Evolutionary conservation across 176 grass and related monocot genomes (phyloP), one percentile per base, ranked within the genome.

Genomic region (Hordeum vulgare): DNA sequence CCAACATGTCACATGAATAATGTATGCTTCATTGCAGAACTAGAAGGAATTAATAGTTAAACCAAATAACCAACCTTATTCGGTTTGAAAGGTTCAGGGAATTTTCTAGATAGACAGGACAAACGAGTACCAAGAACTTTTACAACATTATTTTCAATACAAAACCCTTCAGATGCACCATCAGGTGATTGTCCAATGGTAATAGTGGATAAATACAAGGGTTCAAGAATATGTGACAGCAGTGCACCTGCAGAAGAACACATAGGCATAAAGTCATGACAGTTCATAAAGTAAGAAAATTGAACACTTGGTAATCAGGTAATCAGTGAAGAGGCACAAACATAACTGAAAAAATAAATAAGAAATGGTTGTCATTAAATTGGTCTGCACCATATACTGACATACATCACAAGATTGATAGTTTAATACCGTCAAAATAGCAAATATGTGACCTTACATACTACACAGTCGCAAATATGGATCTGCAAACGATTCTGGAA

Each of bases 191-290:
- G 84, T 26, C 90, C 90, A 71, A 94, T 82, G 68, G 57, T 89
- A 89, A 97, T 75, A 21, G 90, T 92, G 44, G 86, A 91, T 73
- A 97, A 66, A 85, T 97, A 97, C n/a, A 97, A 69, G n/a, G 94
- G 94, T 83, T 92, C 90, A 29, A 94, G 71, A 81, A 92, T 86
- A 49, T 90, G 85, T 26, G 77, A 94, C 21, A 94, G 86, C 36
- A 97, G 31, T 81, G 90, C 86, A 54, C 92, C 94, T 97, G 88
- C 58, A 70, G 37, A 76, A 25, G 39, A 69, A 89, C 44, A 74
- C 14, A 31, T 31, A 31, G 29, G 4, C 26, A 76, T 34, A 8
- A n/a, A 40, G 0, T 39, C 11, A 70, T 40, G 2, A 2, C 5
- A 81, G 6, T 31, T 31, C n/a, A 49, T 2, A 11, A 11, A 31